These are phyloP conservation scores for Blastobotrys chiropterorum DNA, from an alignment of 805 yeast species.

Conservation along the genomic window DNA sequence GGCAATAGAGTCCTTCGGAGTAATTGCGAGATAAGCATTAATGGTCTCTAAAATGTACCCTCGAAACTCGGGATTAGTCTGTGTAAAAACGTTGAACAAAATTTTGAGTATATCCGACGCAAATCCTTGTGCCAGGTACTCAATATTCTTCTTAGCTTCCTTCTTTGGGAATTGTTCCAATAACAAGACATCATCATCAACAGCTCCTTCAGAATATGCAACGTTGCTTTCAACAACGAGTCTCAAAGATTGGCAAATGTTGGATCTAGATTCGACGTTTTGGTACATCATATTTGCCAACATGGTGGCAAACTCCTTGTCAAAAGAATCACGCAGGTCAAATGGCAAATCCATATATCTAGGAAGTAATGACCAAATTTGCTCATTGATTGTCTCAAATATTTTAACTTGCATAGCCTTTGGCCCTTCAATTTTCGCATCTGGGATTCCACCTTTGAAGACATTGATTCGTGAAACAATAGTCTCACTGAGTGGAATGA, in stretches of 20 bases:
- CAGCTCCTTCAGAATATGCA: slow-evolving; percentile 55
- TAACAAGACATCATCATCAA: slow-evolving; percentile 50
- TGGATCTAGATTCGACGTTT: slow-evolving; percentile 65
- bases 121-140: slow-evolving; percentile 46
- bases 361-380: slow-evolving; percentile 87
- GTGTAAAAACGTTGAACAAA: slow-evolving; percentile 86
- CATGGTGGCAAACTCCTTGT: slow-evolving; percentile 69
- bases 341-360: slow-evolving; percentile 81
- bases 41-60: slow-evolving; percentile 82
- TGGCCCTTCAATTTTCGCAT: slow-evolving; percentile 16
- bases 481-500: slow-evolving; percentile 54
- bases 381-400: slow-evolving; percentile 80
- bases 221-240: slow-evolving; percentile 71
- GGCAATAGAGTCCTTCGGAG: slow-evolving; percentile 59
- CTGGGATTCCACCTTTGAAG: slow-evolving; percentile 21
- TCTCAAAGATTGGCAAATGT: slow-evolving; percentile 78
- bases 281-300: slow-evolving; percentile 71
- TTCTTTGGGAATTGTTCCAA: slow-evolving; percentile 54
- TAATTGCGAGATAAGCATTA: slow-evolving; percentile 68
- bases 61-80: slow-evolving; percentile 77
- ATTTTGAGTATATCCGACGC: slow-evolving; percentile 79
- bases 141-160: slow-evolving; percentile 51
- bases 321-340: slow-evolving; percentile 61
- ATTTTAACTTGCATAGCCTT: slow-evolving; percentile 64
- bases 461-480: slow-evolving; percentile 23